A percentile compares a stretch with the other conserved stretches of the same genome.
phyloP scores from a whole-genome alignment of 2,329 filamentous ascomycete genomes.

The Aplosporella prunicola region DNA sequence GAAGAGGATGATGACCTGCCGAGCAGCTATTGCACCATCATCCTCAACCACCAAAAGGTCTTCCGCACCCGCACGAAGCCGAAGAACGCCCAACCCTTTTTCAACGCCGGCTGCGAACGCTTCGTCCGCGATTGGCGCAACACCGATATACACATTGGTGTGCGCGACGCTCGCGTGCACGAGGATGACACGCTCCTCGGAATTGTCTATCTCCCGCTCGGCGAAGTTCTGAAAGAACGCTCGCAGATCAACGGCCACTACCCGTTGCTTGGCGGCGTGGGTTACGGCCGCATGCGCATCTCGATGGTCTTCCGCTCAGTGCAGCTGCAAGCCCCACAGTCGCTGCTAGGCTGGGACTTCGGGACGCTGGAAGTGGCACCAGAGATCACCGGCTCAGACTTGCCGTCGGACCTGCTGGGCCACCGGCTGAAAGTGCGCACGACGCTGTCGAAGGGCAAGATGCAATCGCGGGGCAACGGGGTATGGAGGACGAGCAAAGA shows the following conservation, averaged over 20 bases:
- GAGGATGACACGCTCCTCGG: slow-evolving; percentile 62
- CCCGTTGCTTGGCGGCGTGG: slow-evolving; percentile 62
- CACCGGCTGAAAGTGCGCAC: slow-evolving; percentile 52
- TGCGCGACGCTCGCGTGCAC: slow-evolving; percentile 57
- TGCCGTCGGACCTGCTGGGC: slow-evolving; percentile 40
- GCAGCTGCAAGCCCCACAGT: slow-evolving; percentile 49
- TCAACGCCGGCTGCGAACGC: slow-evolving; percentile 65
- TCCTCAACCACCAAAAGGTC: slow-evolving; percentile 60
- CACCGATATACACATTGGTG: slow-evolving; percentile 57
- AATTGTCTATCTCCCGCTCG: slow-evolving; percentile 58
- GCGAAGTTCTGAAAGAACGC: slow-evolving; percentile 50
- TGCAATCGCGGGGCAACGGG: slow-evolving; percentile 40
- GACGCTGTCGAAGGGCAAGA: slow-evolving; percentile 48
- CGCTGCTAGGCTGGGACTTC: slow-evolving; percentile 59
- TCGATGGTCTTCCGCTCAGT: slow-evolving; percentile 67
- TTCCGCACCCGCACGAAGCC: slow-evolving; percentile 68
- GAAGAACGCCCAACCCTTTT: slow-evolving; percentile 69
- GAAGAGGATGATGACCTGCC: slow-evolving; percentile 57
- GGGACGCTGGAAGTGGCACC: slow-evolving; percentile 59
- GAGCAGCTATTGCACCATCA: slow-evolving; percentile 62
- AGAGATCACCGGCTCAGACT: slow-evolving; percentile 38
- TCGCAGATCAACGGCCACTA: slow-evolving; percentile 58
- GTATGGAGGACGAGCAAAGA: slow-evolving; percentile 45
- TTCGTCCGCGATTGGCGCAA: slow-evolving; percentile 60
- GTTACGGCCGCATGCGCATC: slow-evolving; percentile 57